Conservation (phyloP, 768 basidiomycete genomes). For the Clathrus columnatus region DNA sequence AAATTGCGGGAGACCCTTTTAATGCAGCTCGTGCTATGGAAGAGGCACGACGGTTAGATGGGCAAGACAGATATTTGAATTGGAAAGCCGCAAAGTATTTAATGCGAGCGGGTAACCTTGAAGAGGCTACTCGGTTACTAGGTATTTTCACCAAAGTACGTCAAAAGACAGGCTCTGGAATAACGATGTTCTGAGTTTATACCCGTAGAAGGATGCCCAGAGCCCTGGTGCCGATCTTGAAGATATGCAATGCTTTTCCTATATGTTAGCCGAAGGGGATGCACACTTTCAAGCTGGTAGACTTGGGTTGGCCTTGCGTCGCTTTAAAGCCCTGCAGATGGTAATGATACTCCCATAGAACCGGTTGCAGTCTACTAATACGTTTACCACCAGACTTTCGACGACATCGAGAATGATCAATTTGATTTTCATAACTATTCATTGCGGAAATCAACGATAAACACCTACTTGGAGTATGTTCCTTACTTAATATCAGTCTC, state of each 20-base stretch:
- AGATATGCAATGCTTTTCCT: slow-evolving; percentile 93
- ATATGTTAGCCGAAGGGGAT: slow-evolving; percentile 74
- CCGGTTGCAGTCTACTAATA: neutral
- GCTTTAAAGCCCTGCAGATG: slow-evolving; percentile 67
- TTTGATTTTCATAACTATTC: slow-evolving; percentile 98
- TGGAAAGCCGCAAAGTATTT: slow-evolving; percentile 90
- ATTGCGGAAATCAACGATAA: slow-evolving; percentile 79
- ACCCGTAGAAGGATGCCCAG: slow-evolving; percentile 70
- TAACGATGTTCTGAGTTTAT: slow-evolving; percentile 3
- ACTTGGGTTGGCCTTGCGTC: slow-evolving; percentile 74
- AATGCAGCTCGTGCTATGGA: slow-evolving; percentile 72
- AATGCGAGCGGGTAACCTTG: slow-evolving; percentile 69
- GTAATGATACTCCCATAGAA: slow-evolving; percentile 28
- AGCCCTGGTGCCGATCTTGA: slow-evolving; percentile 73
- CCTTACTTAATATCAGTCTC: neutral
- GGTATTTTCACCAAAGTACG: slow-evolving; percentile 86
- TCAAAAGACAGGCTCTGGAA: neutral
- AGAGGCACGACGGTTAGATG: slow-evolving; percentile 76
- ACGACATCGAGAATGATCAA: slow-evolving; percentile 88
- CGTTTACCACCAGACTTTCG: slow-evolving; percentile 48
- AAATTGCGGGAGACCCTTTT: slow-evolving; percentile 71
- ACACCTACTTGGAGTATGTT: slow-evolving; percentile 75
- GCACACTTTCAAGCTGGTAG: slow-evolving; percentile 57
- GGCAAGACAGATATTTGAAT: slow-evolving; percentile 93
- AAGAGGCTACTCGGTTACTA: slow-evolving; percentile 64